Conservation (phyloP, 352 stramenopile species). For the Elongisporangium prolatum region DNA sequence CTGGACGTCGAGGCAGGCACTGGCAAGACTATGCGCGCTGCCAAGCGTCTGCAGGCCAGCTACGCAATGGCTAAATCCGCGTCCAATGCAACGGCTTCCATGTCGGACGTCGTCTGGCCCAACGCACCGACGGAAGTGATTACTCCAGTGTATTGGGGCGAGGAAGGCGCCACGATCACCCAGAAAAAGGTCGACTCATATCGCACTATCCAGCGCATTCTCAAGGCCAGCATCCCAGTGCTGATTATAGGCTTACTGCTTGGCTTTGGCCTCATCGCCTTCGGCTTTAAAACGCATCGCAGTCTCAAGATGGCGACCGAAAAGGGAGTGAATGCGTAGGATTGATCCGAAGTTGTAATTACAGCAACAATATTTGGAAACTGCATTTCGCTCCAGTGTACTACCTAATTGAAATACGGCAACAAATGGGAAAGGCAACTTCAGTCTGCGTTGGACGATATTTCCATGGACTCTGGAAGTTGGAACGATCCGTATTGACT, state of each 20-base stretch:
- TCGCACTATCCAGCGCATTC: conserved; percentile 31
- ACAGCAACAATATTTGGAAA: not conserved
- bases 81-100: conserved; percentile 22
- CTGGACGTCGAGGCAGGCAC: conserved; percentile 34
- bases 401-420: no score
- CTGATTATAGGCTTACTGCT: conserved; percentile 43
- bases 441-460: no score
- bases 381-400: no score
- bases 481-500: not conserved
- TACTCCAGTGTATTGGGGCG: conserved; percentile 44
- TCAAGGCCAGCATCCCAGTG: conserved; percentile 49
- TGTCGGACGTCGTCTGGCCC: conserved; percentile 62
- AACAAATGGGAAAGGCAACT: no score
- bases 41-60: conserved; percentile 29
- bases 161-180: conserved; percentile 39
- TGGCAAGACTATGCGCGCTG: conserved; percentile 30
- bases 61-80: conserved; percentile 27
- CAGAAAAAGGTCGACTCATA: conserved; percentile 29
- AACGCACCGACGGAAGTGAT: conserved; percentile 44
- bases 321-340: not conserved
- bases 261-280: conserved; percentile 24
- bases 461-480: not conserved
- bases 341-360: not conserved
- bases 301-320: not conserved
- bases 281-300: conserved; percentile 11